A percentile compares a stretch with the other conserved stretches of the same genome.
Evolutionary conservation across 768 basidiomycete genomes (phyloP).

Genomic region (Mycena metata): DNA sequence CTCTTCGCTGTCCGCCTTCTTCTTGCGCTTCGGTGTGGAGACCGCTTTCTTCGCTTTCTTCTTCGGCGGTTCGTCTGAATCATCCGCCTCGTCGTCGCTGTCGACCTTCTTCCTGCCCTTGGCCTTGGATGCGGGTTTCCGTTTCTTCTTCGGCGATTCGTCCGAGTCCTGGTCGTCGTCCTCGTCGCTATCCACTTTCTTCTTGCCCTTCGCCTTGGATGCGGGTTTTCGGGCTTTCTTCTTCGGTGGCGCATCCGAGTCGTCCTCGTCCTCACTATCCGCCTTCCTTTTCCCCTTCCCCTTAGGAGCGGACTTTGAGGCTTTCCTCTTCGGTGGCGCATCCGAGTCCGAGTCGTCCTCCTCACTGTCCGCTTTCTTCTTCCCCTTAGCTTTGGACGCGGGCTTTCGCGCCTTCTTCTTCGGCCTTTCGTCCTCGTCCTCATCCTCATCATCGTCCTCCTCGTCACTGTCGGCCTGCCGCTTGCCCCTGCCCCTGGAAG

Average conservation of each 20-base stretch:
- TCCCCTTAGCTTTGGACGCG: constrained; percentile 31
- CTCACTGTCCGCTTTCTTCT: constrained; percentile 3
- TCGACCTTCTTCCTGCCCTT: constrained; percentile 44
- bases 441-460: not conserved
- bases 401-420: constrained; percentile 35
- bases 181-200: not conserved
- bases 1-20: constrained; percentile 39
- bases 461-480: constrained; percentile 1
- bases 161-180: not conserved
- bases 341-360: constrained; percentile 25
- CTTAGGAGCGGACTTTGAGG: constrained; percentile 15
- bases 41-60: not conserved
- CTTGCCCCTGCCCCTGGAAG: not conserved
- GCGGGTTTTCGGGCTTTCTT: constrained; percentile 1
- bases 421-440: not conserved
- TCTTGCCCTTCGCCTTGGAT: constrained; percentile 5
- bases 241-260: constrained; percentile 1
- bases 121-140: not conserved
- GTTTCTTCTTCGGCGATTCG: not conserved
- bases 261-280: constrained; percentile 12
- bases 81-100: constrained; percentile 37
- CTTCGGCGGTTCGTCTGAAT: constrained; percentile 23
- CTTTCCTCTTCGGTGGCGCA: constrained; percentile 17
- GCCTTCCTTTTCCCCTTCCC: constrained; percentile 3
- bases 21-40: constrained; percentile 40